Percentiles rank a stretch among this genome's conserved stretches.
Evolutionary conservation across 305 asterid genomes (phyloP).

Genomic region (Solanum hybrid): DNA sequence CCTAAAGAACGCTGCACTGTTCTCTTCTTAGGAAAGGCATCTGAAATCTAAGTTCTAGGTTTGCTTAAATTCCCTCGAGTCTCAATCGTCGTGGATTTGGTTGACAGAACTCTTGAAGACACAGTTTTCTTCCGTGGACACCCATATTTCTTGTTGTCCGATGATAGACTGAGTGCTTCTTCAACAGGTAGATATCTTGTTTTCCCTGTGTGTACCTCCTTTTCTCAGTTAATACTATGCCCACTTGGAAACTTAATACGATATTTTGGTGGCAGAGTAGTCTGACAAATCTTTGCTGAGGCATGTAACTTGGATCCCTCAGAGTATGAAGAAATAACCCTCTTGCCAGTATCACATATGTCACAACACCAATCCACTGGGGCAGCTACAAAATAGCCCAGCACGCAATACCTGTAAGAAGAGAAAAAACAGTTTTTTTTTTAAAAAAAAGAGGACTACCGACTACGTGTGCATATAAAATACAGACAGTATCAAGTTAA

Average conservation of each 20-base stretch:
- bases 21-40: neutral
- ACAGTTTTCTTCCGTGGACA: neutral
- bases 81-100: neutral
- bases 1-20: neutral
- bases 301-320: neutral
- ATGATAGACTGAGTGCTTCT: conserved; percentile 28
- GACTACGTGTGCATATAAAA: neutral
- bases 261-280: neutral
- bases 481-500: neutral
- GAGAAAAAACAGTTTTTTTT: neutral
- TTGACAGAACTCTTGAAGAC: conserved; percentile 6
- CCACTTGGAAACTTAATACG: neutral
- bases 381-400: neutral
- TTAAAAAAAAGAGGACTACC: neutral
- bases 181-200: conserved; percentile 28
- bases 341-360: conserved; percentile 17
- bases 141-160: neutral
- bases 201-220: conserved; percentile 29
- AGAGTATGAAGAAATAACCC: neutral
- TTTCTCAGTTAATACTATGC: conserved; percentile 21
- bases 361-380: conserved; percentile 32
- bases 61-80: conserved; percentile 10
- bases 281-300: neutral
- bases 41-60: neutral
- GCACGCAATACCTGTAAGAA: conserved; percentile 36